Base-by-base conservation (phyloP, 2,329 filamentous ascomycete genomes). In the Aspergillus phoenicis region DNA sequence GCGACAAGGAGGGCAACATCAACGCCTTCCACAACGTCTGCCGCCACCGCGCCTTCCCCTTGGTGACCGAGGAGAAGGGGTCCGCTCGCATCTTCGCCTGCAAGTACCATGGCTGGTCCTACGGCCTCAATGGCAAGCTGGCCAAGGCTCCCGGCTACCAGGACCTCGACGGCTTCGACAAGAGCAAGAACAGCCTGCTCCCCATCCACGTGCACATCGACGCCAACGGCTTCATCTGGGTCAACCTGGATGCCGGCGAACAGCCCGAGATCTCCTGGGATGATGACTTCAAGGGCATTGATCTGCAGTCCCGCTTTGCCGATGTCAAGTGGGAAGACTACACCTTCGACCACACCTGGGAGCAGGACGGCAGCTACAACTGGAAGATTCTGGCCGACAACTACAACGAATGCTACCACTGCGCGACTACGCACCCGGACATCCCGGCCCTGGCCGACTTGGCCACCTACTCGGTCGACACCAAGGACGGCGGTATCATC, bases 321-420 rank as follows among this genome's bases (percentile, higher is more conserved):
- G 66, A 77, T 51, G 83, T 82, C 72, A 75, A 83, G 67, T 83
- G 82, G 64, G 78, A 81, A 0, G 76, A 86, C 54, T 88, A 86
- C 69, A 68, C 74, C 15, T 87, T 86, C 64, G 84, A 87, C 65
- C 84, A 87, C 68, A 73, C 74, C 33, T 87, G 83, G 83, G 80
- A 85, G 65, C 82, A 85, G 80, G 80, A 84, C 52, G 82, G 81
- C 0, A 78, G 81, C 33, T 85, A 82, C 70, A 87, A 87, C 75
- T 87, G 85, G 85, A 87, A 87, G 75, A 82, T 83, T 24, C 71
- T 86, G 33, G 81, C 82, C 13, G 86, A 88, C 69, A 87, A 88
- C 76, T 88, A 86, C 78, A 88, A 88, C 71, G 85, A 73, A 52
- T 72, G 72, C 54, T 72, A 73, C 45, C 68, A 70, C 54, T 69